Evolutionary conservation across 352 stramenopile species (phyloP), one percentile per base, ranked within the genome.

Genomic region (Aphanomyces invadans): DNA sequence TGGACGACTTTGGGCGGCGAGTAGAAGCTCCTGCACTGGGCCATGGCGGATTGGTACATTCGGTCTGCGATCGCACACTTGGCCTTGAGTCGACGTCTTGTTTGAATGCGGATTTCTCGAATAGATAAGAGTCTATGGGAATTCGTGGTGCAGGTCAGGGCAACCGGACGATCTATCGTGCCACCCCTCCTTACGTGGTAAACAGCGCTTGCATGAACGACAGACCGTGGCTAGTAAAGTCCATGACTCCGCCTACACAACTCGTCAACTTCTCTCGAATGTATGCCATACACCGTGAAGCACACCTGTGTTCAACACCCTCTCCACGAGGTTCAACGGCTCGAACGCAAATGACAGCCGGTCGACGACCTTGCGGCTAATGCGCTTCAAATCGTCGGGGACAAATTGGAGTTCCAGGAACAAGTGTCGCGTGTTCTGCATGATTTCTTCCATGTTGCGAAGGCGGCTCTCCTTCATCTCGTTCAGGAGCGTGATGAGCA

Each of bases 381-480:
- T 48, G 21, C 21, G 28, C 17, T 39, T 49, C 4, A 90, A 69
- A 0, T 91, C 76, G 5, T 79, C 73, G 26, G 73, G 48, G 25
- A 65, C 75, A 42, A 91, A 65, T 28, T 80, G 72, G 63, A 86
- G 68, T 44, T 78, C 72, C 23, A 68, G 64, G 0, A 83, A 66
- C 4, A 86, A 28, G 0, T 71, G 68, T 2, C 83, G 78, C 31
- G 89, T 79, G 31, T 74, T 65, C n/a, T 65, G 60, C 7, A 82
- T 62, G 0, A 70, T 55, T 19, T 82, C 69, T 51, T 92, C 78
- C 32, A 82, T 62, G 53, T 91, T 78, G 2, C 65, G 65, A 26
- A 87, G 65, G 12, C 83, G 78, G 42, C 77, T 82, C 4, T 74
- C 69, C 55, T 91, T 90, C 60, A 67, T 67, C 46, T 92, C 83